Conservation (phyloP, 148 eudicot species). For the Camellia granthamiana region DNA sequence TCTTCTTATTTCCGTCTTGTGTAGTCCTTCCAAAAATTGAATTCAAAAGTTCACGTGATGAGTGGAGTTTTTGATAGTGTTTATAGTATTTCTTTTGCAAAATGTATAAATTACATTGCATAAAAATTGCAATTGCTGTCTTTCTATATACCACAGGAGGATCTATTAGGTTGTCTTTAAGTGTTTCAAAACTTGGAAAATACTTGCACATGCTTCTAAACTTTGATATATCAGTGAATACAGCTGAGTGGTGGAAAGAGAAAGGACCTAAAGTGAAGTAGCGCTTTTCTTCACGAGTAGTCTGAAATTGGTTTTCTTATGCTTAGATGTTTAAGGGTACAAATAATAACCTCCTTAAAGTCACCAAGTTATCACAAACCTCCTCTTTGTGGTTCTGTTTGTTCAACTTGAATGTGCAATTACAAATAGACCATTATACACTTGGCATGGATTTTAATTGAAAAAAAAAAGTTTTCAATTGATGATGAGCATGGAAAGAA, state of each 20-base stretch:
- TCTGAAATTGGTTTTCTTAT: not conserved
- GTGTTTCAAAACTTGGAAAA: not conserved
- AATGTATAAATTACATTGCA: not conserved
- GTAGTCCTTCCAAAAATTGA: not conserved
- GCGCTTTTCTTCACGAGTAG: not conserved
- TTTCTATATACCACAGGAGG: not conserved
- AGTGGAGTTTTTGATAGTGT: not conserved
- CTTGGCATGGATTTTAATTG: too few relatives aligned
- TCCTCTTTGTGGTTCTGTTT: not conserved
- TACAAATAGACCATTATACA: too few relatives aligned
- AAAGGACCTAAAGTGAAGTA: not conserved
- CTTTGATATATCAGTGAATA: not conserved
- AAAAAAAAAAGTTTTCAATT: too few relatives aligned
- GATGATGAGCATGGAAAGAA: too few relatives aligned
- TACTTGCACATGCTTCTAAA: not conserved
- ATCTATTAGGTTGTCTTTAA: not conserved
- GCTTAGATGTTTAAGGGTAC: not conserved
- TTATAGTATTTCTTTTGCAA: not conserved
- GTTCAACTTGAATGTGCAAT: not conserved
- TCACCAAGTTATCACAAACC: not conserved
- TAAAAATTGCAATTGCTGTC: not conserved
- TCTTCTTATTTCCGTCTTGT: conserved; percentile 1
- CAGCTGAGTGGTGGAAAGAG: not conserved
- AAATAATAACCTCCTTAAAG: not conserved
- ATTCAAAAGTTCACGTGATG: not conserved